Base-by-base conservation (phyloP, 306 rosid genomes). In the Comarum palustre region DNA sequence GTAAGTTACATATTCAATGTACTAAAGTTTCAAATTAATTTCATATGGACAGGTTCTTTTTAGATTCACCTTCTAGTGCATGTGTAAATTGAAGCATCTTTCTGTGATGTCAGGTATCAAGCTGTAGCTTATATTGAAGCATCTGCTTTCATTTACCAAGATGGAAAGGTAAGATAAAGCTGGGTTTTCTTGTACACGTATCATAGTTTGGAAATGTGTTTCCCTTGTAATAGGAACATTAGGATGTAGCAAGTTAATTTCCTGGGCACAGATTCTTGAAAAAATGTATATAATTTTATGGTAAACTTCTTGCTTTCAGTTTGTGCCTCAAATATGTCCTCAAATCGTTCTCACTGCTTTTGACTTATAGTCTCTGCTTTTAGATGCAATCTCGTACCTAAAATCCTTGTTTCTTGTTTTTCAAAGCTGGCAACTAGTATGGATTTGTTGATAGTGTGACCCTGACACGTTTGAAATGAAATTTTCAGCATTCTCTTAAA, bases 81-180 rank as follows among this genome's bases (percentile, higher is more conserved):
- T 7, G 6, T 14, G 12, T 25, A 12, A 25, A 59, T 59, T 29
- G 38, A 59, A 61, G 25, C 67, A 47, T 79, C 38, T 25, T 60
- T 66, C 68, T 48, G 69, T 75, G 74, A 52, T 81, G 58, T 77
- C 83, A 94, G 98, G 96, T 94, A 94, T 87, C 96, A 91, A 81
- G 99, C 99, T 66, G 90, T 90, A 81, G 97, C 99, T 63, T 91
- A 87, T 73, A 91, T 94, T 78, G 99, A 94, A 89, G 99, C 99
- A 71, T 91, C 97, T 71, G 99, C 97, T 13, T 87, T 80, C 83
- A 94, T 94, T 64, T 91, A 94, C 86, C 99, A 94, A 79, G 99
- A 94, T 66, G 97, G 97, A 78, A 93, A 90, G 98, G 98, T 90
- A 34, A 75, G 80, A 74, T 76, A 59, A 58, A 25, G 69, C 62